Conservation (phyloP, 1,284 basidiomycete species). For the Calocybe gambosa region DNA sequence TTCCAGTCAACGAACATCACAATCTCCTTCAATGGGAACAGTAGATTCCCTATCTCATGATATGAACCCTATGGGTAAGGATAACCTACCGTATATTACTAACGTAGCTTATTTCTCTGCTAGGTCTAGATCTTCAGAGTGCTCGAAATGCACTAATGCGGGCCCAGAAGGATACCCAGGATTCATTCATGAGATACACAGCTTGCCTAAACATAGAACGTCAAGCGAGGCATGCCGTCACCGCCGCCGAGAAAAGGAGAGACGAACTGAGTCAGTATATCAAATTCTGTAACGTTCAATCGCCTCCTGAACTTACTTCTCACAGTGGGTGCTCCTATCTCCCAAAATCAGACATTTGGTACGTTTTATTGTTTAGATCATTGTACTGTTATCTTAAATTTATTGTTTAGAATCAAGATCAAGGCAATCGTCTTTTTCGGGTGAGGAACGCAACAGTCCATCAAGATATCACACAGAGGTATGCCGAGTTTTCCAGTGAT, state of each 20-base stretch:
- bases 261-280: slow-evolving; percentile 55
- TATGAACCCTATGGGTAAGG: slow-evolving; percentile 38
- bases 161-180: slow-evolving; percentile 65
- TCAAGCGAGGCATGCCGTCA: slow-evolving; percentile 57
- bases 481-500: slow-evolving; percentile 1
- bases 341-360: slow-evolving; percentile 41
- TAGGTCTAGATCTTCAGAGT: slow-evolving; percentile 41
- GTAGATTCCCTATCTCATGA: slow-evolving; percentile 35
- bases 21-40: slow-evolving; percentile 32
- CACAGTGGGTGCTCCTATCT: slow-evolving; percentile 43
- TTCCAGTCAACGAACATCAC: slow-evolving; percentile 29
- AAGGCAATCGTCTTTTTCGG: slow-evolving; percentile 41
- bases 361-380: slow-evolving; percentile 8
- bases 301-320: slow-evolving; percentile 16
- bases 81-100: slow-evolving; percentile 5
- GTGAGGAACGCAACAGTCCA: slow-evolving; percentile 37
- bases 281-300: slow-evolving; percentile 9
- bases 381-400: slow-evolving; percentile 11
- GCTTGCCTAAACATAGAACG: slow-evolving; percentile 61
- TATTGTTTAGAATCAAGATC: slow-evolving; percentile 27
- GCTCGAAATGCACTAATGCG: slow-evolving; percentile 41
- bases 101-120: slow-evolving; percentile 15
- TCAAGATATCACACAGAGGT: slow-evolving; percentile 37
- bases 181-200: slow-evolving; percentile 64
- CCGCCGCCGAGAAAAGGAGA: slow-evolving; percentile 58